These are phyloP conservation scores for Scenedesmus sp. DNA, from an alignment of 163 green algal species.

Conservation along the genomic window DNA sequence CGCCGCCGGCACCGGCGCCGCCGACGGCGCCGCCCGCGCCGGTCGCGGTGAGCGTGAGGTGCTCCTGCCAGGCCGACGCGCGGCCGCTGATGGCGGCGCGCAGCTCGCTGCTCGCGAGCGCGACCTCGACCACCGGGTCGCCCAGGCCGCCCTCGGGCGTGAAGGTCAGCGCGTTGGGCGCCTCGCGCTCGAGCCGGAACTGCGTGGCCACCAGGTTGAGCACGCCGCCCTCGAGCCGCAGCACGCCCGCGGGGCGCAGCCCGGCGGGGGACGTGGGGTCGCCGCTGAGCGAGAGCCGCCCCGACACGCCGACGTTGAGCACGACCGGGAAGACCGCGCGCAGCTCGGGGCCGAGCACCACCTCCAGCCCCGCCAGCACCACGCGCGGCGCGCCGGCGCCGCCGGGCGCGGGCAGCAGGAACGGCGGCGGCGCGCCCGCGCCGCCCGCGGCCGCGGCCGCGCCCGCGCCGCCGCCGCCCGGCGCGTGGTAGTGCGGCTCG, in stretches of 20 bases:
- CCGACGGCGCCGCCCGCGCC: slow-evolving; percentile 28
- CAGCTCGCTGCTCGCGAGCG: slow-evolving; percentile 79
- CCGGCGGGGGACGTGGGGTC: slow-evolving; percentile 62
- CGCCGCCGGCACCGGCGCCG: slow-evolving; percentile 8
- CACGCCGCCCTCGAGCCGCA: slow-evolving; percentile 77
- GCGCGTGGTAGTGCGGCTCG: slow-evolving; percentile 29
- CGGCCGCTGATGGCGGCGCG: slow-evolving; percentile 56
- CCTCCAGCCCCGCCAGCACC: slow-evolving; percentile 61
- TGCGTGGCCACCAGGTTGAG: slow-evolving; percentile 97
- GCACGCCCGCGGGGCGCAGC: slow-evolving; percentile 60
- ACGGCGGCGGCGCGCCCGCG: background rate
- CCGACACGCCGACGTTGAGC: slow-evolving; percentile 86
- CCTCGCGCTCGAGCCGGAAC: slow-evolving; percentile 84
- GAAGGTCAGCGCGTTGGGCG: slow-evolving; percentile 90
- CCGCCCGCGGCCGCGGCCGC: too few species aligned
- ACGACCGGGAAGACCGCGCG: slow-evolving; percentile 91
- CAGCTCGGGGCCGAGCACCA: slow-evolving; percentile 92
- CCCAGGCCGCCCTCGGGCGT: slow-evolving; percentile 65
- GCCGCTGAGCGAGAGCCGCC: slow-evolving; percentile 81
- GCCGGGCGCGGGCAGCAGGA: background rate
- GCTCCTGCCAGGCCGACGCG: slow-evolving; percentile 83
- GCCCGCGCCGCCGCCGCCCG: slow-evolving; percentile 48
- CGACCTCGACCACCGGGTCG: slow-evolving; percentile 91
- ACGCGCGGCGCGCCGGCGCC: slow-evolving; percentile 37
- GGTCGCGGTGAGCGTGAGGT: slow-evolving; percentile 71